These are phyloP conservation scores for Achaetomium macrosporum DNA, from an alignment of 2,329 filamentous ascomycete species.

Conservation along the genomic window DNA sequence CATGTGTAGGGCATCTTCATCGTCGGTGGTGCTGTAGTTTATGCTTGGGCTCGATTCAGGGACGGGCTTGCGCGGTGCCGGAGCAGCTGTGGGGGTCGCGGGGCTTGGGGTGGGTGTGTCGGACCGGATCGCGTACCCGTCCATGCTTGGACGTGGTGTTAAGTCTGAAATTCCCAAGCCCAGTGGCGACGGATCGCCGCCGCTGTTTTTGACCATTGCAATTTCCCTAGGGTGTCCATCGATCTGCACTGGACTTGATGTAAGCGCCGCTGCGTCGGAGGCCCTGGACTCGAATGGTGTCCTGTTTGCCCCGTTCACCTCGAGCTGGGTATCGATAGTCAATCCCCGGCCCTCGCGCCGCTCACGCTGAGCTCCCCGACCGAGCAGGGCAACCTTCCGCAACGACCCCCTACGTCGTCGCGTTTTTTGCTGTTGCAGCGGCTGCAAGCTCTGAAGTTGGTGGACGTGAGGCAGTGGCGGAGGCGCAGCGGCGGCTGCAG, in stretches of 20 bases:
- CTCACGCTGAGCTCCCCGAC: constrained; percentile 61
- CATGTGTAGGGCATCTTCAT: constrained; percentile 67
- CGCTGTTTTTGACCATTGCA: constrained; percentile 10
- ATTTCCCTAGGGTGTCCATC: constrained; percentile 20
- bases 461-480: constrained; percentile 30
- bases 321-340: constrained; percentile 36
- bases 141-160: constrained; percentile 42
- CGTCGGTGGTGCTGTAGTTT: constrained; percentile 72
- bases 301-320: constrained; percentile 14
- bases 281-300: not conserved
- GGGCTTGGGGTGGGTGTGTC: constrained; percentile 15
- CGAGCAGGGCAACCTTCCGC: constrained; percentile 78
- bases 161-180: constrained; percentile 45
- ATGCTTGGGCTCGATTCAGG: constrained; percentile 43
- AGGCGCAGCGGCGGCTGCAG: constrained; percentile 22
- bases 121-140: constrained; percentile 38
- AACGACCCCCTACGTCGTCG: constrained; percentile 76
- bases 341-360: constrained; percentile 47
- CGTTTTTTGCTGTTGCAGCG: constrained; percentile 46
- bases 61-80: constrained; percentile 20
- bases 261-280: not conserved
- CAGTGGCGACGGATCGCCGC: constrained; percentile 28
- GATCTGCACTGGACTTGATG: constrained; percentile 20
- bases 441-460: constrained; percentile 37
- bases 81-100: constrained; percentile 19